Percentiles rank a stretch among this genome's conserved stretches.
phyloP scores from a whole-genome alignment of 2,329 filamentous ascomycete genomes.

The Pseudocercospora ulei region DNA sequence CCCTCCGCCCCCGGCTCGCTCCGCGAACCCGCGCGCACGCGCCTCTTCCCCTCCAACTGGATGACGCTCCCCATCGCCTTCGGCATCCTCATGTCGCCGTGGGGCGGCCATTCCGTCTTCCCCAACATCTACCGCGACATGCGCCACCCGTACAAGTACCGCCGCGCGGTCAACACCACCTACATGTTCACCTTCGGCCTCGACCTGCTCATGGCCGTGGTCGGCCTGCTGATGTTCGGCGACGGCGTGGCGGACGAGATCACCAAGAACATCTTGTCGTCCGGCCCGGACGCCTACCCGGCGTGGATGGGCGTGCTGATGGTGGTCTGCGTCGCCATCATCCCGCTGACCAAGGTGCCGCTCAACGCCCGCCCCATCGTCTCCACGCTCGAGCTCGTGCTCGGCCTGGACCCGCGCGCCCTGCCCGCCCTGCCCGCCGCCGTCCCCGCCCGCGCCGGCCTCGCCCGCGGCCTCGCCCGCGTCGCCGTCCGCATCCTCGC shows the following conservation, averaged over 20 bases:
- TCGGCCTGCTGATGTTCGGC: constrained; percentile 90
- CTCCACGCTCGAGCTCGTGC: constrained; percentile 69
- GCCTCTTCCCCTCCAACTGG: constrained; percentile 79
- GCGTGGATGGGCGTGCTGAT: constrained; percentile 63
- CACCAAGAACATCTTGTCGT: constrained; percentile 73
- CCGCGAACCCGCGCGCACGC: constrained; percentile 65
- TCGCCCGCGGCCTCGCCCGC: constrained; percentile 51
- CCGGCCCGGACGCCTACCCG: constrained; percentile 58
- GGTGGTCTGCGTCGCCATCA: constrained; percentile 79
- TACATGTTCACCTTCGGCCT: constrained; percentile 77
- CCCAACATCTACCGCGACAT: constrained; percentile 75
- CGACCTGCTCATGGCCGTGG: constrained; percentile 69
- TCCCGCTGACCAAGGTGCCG: constrained; percentile 81
- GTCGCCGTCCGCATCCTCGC: constrained; percentile 55
- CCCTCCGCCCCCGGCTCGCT: constrained; percentile 70
- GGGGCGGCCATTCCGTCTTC: constrained; percentile 62
- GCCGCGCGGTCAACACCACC: constrained; percentile 62
- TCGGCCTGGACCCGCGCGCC: constrained; percentile 56
- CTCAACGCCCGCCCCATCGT: constrained; percentile 68
- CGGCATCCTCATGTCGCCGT: constrained; percentile 76
- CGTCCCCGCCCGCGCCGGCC: constrained; percentile 47
- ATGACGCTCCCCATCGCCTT: constrained; percentile 76
- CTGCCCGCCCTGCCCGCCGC: constrained; percentile 44
- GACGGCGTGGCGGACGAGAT: constrained; percentile 79
- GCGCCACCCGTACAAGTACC: constrained; percentile 74